Conservation (phyloP, 495 filamentous ascomycete species). For the Xylaria nigripes region DNA sequence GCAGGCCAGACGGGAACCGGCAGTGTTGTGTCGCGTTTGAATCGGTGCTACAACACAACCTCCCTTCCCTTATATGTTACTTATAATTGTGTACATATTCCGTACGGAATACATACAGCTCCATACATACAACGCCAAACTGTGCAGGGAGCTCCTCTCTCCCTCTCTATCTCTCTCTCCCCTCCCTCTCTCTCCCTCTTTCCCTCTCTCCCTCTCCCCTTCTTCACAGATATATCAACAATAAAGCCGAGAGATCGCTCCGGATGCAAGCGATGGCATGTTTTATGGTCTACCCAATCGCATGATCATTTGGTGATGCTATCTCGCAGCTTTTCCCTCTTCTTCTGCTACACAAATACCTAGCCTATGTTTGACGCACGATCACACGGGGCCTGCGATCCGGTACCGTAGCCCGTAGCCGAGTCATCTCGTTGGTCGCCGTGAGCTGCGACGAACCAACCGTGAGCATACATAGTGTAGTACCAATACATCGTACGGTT, state of each 20-base stretch:
- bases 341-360: not conserved
- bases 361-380: not conserved
- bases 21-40: slow-evolving; percentile 4
- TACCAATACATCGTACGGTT: not conserved
- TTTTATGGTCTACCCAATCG: too few species aligned
- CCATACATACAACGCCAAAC: not conserved
- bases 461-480: not conserved
- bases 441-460: not conserved
- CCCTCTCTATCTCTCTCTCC: not conserved
- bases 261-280: too few species aligned
- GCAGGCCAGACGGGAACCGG: slow-evolving; percentile 8
- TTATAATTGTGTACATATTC: too few species aligned
- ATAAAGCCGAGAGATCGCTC: too few species aligned
- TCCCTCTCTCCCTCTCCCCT: too few species aligned
- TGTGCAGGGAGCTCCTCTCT: not conserved
- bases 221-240: too few species aligned
- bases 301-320: too few species aligned
- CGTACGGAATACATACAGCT: not conserved
- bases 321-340: not conserved
- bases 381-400: not conserved
- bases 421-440: slow-evolving; percentile 6
- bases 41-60: not conserved
- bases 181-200: not conserved
- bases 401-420: not conserved
- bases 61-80: not conserved